These are phyloP conservation scores for Fusarium redolens DNA, from an alignment of 2,329 filamentous ascomycete species.

Conservation along the genomic window DNA sequence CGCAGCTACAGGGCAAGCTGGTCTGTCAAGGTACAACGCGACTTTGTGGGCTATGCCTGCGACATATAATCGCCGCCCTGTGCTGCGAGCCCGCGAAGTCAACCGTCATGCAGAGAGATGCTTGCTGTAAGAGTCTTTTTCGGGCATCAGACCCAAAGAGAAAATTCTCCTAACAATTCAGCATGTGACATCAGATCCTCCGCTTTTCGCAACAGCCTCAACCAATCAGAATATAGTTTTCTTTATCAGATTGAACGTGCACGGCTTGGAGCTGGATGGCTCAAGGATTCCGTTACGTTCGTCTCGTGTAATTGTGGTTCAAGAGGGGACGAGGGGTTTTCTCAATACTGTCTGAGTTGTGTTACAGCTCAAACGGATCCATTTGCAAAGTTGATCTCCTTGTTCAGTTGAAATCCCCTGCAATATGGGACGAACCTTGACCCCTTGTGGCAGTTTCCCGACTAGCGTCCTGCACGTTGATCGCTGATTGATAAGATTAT, in stretches of 20 bases:
- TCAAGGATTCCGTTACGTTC: slow-evolving; percentile 19
- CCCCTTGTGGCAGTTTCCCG: slow-evolving; percentile 1
- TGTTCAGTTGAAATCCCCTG: slow-evolving; percentile 13
- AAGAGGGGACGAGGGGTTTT: slow-evolving; percentile 11
- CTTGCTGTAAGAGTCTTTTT: slow-evolving; percentile 14
- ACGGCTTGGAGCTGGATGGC: slow-evolving; percentile 2
- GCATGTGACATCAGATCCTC: slow-evolving; percentile 44
- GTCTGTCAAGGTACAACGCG: slow-evolving; percentile 14
- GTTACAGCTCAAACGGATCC: slow-evolving; percentile 6
- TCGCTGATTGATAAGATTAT: slow-evolving; percentile 48
- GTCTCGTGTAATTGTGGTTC: slow-evolving; percentile 4
- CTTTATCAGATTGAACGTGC: slow-evolving; percentile 46
- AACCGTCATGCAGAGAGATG: slow-evolving; percentile 15
- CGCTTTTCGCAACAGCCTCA: neutral
- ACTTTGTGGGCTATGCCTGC: slow-evolving; percentile 18
- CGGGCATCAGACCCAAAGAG: slow-evolving; percentile 18
- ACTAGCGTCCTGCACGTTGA: slow-evolving; percentile 41
- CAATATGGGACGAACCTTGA: slow-evolving; percentile 13
- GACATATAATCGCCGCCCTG: slow-evolving; percentile 33
- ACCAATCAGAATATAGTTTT: slow-evolving; percentile 17
- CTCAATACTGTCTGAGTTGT: slow-evolving; percentile 5
- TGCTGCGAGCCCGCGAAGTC: slow-evolving; percentile 31
- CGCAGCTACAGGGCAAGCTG: slow-evolving; percentile 39
- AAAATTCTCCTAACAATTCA: slow-evolving; percentile 43
- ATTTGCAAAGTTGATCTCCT: slow-evolving; percentile 1